Percentiles rank a stretch among this genome's conserved stretches.
Conservation (phyloP, 306 rosid species). For the Acacia crassicarpa region DNA sequence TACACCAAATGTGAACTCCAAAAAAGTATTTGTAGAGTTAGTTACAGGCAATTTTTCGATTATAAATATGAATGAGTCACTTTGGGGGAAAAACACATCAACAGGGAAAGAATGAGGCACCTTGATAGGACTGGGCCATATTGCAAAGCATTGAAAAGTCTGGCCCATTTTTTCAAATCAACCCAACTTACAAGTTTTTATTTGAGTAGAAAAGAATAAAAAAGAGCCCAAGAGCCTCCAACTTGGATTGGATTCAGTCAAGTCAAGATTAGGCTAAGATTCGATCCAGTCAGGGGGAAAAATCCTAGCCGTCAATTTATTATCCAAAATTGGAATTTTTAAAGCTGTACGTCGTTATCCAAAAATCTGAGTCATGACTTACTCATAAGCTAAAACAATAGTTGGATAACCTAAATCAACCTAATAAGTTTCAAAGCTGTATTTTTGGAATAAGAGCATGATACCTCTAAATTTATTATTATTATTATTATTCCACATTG, state of each 20-base stretch:
- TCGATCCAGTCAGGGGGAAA: background rate
- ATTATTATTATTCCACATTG: background rate
- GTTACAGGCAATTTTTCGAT: too few relatives aligned
- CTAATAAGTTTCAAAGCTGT: background rate
- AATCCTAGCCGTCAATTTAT: background rate
- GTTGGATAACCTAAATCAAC: background rate
- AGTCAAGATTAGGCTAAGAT: background rate
- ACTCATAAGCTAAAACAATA: background rate
- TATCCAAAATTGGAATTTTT: background rate
- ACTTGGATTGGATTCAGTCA: background rate
- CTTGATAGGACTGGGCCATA: too few relatives aligned
- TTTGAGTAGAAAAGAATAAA: too few relatives aligned
- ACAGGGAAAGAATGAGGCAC: too few relatives aligned
- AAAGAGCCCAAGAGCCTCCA: background rate
- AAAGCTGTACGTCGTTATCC: background rate
- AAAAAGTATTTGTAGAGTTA: too few relatives aligned
- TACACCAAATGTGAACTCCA: too few relatives aligned
- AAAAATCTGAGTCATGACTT: background rate
- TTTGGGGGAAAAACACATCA: too few relatives aligned
- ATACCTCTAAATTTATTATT: background rate
- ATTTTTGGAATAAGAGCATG: too few relatives aligned
- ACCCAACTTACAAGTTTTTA: too few relatives aligned
- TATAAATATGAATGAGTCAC: too few relatives aligned
- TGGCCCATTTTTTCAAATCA: too few relatives aligned
- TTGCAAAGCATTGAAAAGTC: too few relatives aligned